Evolutionary conservation across 1,139 yeast genomes (phyloP), one percentile per base, ranked within the genome.

Genomic region (Taphrina pruni): DNA sequence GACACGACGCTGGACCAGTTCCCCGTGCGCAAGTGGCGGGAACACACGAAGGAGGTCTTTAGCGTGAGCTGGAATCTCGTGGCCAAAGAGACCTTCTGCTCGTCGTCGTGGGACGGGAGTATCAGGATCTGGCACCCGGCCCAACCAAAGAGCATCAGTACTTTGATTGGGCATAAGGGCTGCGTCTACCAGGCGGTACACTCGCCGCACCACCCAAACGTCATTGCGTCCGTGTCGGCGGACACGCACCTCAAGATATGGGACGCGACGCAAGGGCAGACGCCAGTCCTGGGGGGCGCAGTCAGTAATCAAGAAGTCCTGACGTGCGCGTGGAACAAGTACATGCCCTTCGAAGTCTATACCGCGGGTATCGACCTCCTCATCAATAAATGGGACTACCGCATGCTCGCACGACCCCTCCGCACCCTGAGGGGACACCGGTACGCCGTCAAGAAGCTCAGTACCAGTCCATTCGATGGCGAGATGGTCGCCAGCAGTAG

Each of bases 101-200:
- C 94, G 26, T 84, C 93, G 38, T 89, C 96, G 32, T 94, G 98
- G 98, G 98, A 94, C 78, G 97, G 97, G 0, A 82, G 88, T 0
- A 85, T 93, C 64, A 91, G 90, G 78, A 76, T 94, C 6, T 66
- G 69, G 70, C 62, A 60, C 36, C 70, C 70, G 7, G 58, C 57
- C 2, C 66, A 54, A 17, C 56, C 45, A 17, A 32, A 35, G 20
- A 52, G 67, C n/a, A 39, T 69, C 51, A 50, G 35, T 14, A 65
- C 70, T 36, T 38, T 65, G 26, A 46, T 45, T 14, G 71, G 66
- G 2, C 66, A 60, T 39, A 46, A 55, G 36, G 69, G 64, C 12
- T 65, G 71, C 17, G 70, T 69, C 52, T 93, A 93, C 78, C 87
- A 88, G 73, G 94, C 96, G 1, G 80, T 84, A 56, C 93, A 88